Evolutionary conservation across 1,139 yeast genomes (phyloP).

Genomic region (Hansenula anomala): DNA sequence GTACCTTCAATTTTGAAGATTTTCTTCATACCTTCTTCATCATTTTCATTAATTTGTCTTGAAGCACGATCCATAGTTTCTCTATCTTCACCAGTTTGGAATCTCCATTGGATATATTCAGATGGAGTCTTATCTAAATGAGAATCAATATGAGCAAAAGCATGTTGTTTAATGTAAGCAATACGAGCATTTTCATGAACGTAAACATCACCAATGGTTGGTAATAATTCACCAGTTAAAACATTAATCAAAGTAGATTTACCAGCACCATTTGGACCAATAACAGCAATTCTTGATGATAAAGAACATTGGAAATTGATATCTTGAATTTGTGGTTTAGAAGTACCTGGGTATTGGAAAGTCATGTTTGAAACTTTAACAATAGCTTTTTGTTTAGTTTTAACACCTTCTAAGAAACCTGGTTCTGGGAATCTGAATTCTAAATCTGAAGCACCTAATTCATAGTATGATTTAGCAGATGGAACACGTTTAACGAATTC

Average conservation of each 20-base stretch:
- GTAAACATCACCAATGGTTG: conserved; percentile 97
- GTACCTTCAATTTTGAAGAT: conserved; percentile 98
- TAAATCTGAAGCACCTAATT: conserved; percentile 94
- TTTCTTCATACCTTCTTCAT: conserved; percentile 98
- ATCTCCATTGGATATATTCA: conserved; percentile 99
- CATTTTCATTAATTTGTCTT: conserved; percentile 95
- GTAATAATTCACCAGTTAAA: conserved; percentile 98
- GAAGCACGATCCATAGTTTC: conserved; percentile 99
- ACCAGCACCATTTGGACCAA: conserved; percentile 99
- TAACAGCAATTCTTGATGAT: conserved; percentile 99
- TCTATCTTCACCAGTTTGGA: conserved; percentile 99
- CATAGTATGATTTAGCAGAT: conserved; percentile 97
- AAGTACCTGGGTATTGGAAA: conserved; percentile 99
- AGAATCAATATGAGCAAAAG: conserved; percentile 97
- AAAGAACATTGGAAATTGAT: conserved; percentile 97
- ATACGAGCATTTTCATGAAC: conserved; percentile 99
- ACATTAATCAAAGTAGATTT: conserved; percentile 97
- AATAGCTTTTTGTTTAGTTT: conserved; percentile 99
- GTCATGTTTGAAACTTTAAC: conserved; percentile 95
- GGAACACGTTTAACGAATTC: conserved; percentile 99
- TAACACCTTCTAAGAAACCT: conserved; percentile 99
- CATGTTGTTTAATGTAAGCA: conserved; percentile 99
- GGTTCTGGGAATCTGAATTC: conserved; percentile 99
- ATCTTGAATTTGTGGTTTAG: conserved; percentile 87
- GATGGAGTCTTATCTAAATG: conserved; percentile 99